Evolutionary conservation across 352 stramenopile genomes (phyloP), one percentile per base, ranked within the genome.

Genomic region (Globisporangium echinulatum): DNA sequence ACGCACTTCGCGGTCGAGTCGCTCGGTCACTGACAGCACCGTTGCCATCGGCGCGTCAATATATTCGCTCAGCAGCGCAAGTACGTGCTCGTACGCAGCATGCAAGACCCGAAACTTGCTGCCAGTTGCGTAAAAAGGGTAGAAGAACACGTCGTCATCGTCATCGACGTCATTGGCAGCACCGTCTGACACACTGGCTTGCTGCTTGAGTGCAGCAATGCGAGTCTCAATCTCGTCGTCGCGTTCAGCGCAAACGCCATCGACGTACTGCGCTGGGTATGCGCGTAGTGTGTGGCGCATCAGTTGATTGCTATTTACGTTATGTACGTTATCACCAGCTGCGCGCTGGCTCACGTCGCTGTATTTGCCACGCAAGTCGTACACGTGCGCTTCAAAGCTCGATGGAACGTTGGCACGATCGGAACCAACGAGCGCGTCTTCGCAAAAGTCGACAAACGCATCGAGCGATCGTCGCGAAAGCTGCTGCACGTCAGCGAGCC

Each of bases 41-140:
- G 66, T 52, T 4, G 58, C 67, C 17, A 89, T 82, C 4, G 82
- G 71, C 9, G 62, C 54, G 54, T 89, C 70, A 15, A 90, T 73
- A 69, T 92, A 87, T 52, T 79, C 70, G 49, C 69, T 80, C 40
- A 92, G 50, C 38, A 89, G 46, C 56, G 81, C 71, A n/a, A 92
- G 57, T 44, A 85, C 65, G 52, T 74, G 66, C 64, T 90, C 80
- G 49, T 79, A 87, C 17, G 70, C 74, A 37, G 73, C 58, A 65
- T 89, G 82, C n/a, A 86, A 54, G 54, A 62, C 52, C 61, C 36
- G 57, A 59, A 54, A 63, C 48, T 37, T 40, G 15, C 5, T n/a
- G 9, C 15, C 36, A 38, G 53, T 1, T 44, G 51, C 53, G 57
- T 76, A 82, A 4, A 70, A 14, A 7, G 82, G 79, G 53, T 91